Conservation (phyloP, 345 rosid genomes). For the Citrus trifoliata region DNA sequence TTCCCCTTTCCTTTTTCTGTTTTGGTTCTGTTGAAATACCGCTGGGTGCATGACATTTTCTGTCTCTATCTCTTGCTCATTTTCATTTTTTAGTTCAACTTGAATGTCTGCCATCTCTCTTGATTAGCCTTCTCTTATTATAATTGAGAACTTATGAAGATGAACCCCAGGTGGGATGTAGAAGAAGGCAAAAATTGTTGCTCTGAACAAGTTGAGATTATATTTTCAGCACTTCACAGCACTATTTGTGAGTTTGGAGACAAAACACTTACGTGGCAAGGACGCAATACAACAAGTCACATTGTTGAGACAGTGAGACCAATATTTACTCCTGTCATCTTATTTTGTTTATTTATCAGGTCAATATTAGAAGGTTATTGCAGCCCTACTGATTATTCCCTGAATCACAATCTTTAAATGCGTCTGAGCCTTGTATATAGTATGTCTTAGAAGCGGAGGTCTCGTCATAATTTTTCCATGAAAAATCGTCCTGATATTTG, state of each 20-base stretch:
- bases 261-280: conserved; percentile 58
- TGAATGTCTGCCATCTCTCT: background rate
- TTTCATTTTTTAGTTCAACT: background rate
- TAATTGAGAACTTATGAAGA: conserved; percentile 8
- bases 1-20: conserved; percentile 3
- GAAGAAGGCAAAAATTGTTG: conserved; percentile 40
- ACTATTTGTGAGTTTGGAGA: conserved; percentile 73
- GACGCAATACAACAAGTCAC: conserved; percentile 48
- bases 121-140: conserved; percentile 4
- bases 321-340: background rate
- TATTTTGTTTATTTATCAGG: background rate
- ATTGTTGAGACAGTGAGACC: conserved; percentile 52
- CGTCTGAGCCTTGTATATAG: background rate
- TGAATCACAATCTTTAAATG: background rate
- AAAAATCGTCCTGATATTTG: background rate
- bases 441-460: too few relatives aligned
- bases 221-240: conserved; percentile 62
- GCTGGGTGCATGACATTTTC: background rate
- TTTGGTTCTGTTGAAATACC: background rate
- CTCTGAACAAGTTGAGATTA: conserved; percentile 78
- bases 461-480: background rate
- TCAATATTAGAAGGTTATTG: background rate
- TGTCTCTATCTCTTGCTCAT: background rate
- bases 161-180: conserved; percentile 62
- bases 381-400: background rate